Base-by-base conservation (phyloP, 176 grass and related monocot genomes). In the Phyllostachys edulis region DNA sequence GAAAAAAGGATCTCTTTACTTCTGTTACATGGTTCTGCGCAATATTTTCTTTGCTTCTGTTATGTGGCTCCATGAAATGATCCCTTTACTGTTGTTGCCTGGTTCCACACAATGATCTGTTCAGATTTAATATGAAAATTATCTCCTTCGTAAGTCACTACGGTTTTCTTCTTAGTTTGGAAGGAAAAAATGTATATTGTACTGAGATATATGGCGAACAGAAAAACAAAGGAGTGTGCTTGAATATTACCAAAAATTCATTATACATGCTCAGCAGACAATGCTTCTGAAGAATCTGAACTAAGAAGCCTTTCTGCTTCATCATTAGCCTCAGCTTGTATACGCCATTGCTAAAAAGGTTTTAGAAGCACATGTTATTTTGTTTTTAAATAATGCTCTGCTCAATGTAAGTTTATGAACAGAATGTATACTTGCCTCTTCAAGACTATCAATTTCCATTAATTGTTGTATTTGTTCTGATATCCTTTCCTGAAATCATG, bases 361-460 rank as follows among this genome's bases (percentile, higher is more conserved):
- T 85, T 76, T 16, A 89, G 69, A 83, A 54, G 37, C 39, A 84
- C 78, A 78, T 44, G 38, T 90, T 76, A 80, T 7, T 50, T 52
- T 45, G 69, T 71, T 49, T 49, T 0, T 39, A 29, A 63, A 29
- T 18, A n/a, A 52, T 68, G 21, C 76, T 49, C 54, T 63, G 67
- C 13, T 57, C n/a, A 69, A 77, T 26, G 54, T n/a, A 80, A 63
- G 34, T 57, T 78, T 59, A 36, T 24, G 23, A 21, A 40, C 14
- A 67, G 18, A 86, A 82, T 27, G 54, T 86, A 77, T 69, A 85
- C 90, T 89, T 87, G 70, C 96, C 93, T 95, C 93, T 92, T 98
- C 96, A 89, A 98, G 96, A 90, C 94, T 94, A 70, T 98, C 93
- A 67, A 98, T 94, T 72, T 98, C 96, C 91, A 98, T 98, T 80